Evolutionary conservation across 1,284 basidiomycete genomes (phyloP).

Genomic region (Naganishia liquefaciens): DNA sequence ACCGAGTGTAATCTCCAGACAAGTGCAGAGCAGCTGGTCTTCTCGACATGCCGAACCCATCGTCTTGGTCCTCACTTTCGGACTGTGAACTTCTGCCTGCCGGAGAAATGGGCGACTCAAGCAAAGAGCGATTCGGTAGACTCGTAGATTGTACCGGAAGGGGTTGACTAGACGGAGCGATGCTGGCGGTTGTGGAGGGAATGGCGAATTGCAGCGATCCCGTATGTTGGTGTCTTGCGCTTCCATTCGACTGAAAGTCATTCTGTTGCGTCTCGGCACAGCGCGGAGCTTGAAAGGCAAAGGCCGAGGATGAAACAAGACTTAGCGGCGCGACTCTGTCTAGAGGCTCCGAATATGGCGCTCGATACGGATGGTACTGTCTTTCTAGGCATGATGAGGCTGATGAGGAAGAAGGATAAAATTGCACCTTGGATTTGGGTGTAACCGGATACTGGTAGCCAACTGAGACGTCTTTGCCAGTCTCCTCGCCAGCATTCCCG

Average conservation of each 20-base stretch:
- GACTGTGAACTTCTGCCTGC: slow-evolving; percentile 7
- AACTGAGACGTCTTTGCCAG: neutral
- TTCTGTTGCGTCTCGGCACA: neutral
- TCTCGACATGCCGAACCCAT: neutral
- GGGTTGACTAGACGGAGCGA: neutral
- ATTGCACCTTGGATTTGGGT: neutral
- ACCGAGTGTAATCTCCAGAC: neutral
- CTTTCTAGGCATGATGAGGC: neutral
- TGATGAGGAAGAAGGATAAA: neutral
- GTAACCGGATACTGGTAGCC: neutral
- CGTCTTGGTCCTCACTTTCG: slow-evolving; percentile 8
- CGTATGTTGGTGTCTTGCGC: slow-evolving; percentile 10
- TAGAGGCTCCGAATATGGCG: slow-evolving; percentile 2
- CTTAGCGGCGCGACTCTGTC: neutral
- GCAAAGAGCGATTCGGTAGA: neutral
- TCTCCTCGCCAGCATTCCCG: neutral
- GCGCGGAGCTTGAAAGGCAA: neutral
- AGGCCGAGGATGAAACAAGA: too few species aligned
- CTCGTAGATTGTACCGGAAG: slow-evolving; percentile 5
- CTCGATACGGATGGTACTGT: slow-evolving; percentile 17
- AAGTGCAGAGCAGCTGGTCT: neutral
- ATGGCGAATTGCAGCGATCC: slow-evolving; percentile 17
- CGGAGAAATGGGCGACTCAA: neutral
- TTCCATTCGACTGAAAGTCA: neutral
- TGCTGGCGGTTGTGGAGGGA: neutral